Evolutionary conservation across 495 filamentous ascomycete species (phyloP), one percentile per base, ranked within the genome.

Genomic region (Mytilinidion resinicola): DNA sequence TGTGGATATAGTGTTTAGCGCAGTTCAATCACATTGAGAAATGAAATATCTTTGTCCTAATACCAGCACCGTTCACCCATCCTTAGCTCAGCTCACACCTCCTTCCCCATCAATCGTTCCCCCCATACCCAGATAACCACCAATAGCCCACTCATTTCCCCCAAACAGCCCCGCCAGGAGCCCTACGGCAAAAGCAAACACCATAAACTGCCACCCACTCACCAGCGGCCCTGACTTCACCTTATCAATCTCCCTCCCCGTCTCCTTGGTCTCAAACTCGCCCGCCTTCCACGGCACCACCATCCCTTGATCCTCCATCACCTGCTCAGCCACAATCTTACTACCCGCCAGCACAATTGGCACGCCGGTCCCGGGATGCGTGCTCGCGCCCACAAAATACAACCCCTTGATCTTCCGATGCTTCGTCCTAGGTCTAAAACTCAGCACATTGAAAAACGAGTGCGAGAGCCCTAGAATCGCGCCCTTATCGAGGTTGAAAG

Each of bases 281-380:
- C 56, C 62, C 67, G 25, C 34, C 47, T 58, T 46, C 77, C 78
- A 81, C 19, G 78, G 79, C 11, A 74, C 66, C 9, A 15, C n/a
- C 62, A 74, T 56, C 8, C 66, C 56, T 8, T 60, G 37, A 60
- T 78, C 77, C 36, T 68, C 69, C 6, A 82, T 61, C 1, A 87
- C 74, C 70, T 85, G 75, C 67, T 81, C 78, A 41, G 72, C 71
- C 0, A 82, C 82, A 55, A 89, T 74, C 69, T 80, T 83, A 1
- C 78, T 76, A 4, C 85, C 85, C 0, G 83, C 83, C 11, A 89
- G 70, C 44, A 80, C 79, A 55, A 88, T 85, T 25, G 85, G 85
- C 48, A 89, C 85, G 0, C 85, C 85, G 0, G 85, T 87, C 1
- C 85, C 85, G 0, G 85, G 85, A 76, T 89, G 85, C 47, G 85